Conservation (phyloP, 768 basidiomycete genomes). For the Naganishia antarctica region DNA sequence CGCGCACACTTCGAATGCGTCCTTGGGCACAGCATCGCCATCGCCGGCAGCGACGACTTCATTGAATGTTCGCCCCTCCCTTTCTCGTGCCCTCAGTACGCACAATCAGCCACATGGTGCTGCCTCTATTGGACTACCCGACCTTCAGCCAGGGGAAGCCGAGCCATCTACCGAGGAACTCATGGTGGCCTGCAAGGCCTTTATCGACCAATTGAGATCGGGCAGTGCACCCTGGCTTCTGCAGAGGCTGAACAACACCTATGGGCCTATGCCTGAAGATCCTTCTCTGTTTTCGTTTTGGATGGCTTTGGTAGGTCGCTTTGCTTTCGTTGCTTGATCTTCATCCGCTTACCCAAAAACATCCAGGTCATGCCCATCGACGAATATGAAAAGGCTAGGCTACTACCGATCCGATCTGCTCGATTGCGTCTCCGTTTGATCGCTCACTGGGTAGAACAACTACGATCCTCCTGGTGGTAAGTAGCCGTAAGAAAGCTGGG, state of each 20-base stretch:
- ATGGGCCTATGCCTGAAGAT: constrained; percentile 70
- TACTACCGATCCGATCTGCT: constrained; percentile 67
- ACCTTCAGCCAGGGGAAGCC: constrained; percentile 5
- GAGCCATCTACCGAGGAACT: constrained; percentile 56
- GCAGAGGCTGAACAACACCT: constrained; percentile 72
- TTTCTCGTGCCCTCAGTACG: neutral
- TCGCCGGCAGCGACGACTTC: neutral
- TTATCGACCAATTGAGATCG: constrained; percentile 59
- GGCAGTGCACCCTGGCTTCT: constrained; percentile 91
- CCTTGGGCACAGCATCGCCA: neutral
- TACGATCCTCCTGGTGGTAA: constrained; percentile 52
- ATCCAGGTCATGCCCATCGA: constrained; percentile 70
- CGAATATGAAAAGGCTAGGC: constrained; percentile 78
- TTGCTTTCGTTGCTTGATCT: neutral
- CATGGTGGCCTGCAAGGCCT: constrained; percentile 59
- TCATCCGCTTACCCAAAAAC: constrained; percentile 38
- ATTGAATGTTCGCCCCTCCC: constrained; percentile 2
- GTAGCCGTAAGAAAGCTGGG: constrained; percentile 28
- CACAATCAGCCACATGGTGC: neutral
- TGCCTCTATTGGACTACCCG: neutral
- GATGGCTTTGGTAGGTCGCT: constrained; percentile 66
- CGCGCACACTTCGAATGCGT: neutral
- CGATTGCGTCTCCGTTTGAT: constrained; percentile 75
- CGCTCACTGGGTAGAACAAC: constrained; percentile 88
- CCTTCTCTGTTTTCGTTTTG: constrained; percentile 74